Percentiles rank a stretch among this genome's conserved stretches.
Conservation (phyloP, 2,329 filamentous ascomycete species). For the Aspergillus brasiliensis region DNA sequence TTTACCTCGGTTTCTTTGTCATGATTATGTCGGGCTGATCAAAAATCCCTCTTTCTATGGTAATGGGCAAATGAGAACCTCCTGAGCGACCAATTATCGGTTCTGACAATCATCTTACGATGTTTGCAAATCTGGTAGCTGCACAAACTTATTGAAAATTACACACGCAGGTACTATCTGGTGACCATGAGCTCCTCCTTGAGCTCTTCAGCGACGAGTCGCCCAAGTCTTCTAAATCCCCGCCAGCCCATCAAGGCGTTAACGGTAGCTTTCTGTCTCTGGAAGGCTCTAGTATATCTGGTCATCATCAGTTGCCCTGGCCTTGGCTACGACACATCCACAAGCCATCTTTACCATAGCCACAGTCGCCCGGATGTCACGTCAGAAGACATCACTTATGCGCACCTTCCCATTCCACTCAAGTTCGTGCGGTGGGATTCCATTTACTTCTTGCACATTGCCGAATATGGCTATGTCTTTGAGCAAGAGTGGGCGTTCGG, state of each 20-base stretch:
- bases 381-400: constrained; percentile 8
- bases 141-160: neutral
- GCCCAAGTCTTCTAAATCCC: constrained; percentile 26
- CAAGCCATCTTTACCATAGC: constrained; percentile 47
- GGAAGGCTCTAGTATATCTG: constrained; percentile 59
- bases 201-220: constrained; percentile 5
- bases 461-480: constrained; percentile 57
- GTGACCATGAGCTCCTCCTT: neutral
- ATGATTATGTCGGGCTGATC: neutral
- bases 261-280: constrained; percentile 50
- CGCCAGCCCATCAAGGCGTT: constrained; percentile 37
- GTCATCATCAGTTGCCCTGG: constrained; percentile 56
- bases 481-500: constrained; percentile 71
- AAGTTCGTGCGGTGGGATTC: constrained; percentile 64
- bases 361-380: constrained; percentile 14
- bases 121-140: neutral
- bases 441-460: constrained; percentile 60
- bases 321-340: constrained; percentile 65
- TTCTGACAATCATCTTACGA: neutral
- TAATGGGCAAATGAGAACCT: neutral
- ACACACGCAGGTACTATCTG: neutral
- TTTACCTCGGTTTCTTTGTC: constrained; percentile 5
- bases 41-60: neutral
- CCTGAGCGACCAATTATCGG: neutral
- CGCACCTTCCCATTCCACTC: constrained; percentile 30